Base-by-base conservation (phyloP, 805 yeast genomes). In the Monosporozyma servazzii region DNA sequence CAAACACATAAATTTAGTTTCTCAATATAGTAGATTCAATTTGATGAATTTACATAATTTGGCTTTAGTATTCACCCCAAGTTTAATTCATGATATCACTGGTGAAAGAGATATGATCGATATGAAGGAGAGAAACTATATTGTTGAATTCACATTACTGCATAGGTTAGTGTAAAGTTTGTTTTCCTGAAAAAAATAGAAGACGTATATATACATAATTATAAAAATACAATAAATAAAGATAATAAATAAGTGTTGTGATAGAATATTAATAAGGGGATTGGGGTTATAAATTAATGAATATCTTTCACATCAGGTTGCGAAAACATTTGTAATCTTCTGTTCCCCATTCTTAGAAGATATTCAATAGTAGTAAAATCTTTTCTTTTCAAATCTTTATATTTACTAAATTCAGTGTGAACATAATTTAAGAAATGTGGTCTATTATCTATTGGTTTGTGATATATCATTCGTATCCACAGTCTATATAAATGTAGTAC, bases 11-110 rank as follows among this genome's bases (percentile, higher is more conserved):
- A 68, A 74, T 45, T 68, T 71, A 51, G 83, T 93, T 31, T 78
- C 80, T 40, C 65, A 71, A 27, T 73, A 75, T 63, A 73, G 79
- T 45, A 67, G 66, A 11, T 63, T 68, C 44, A 93, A 90, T 64
- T 76, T 90, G 65, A 93, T 93, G 99, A 86, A 78, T 42, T 73
- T 78, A 58, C 82, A 82, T 66, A 89, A 93, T 61, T 69, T 93
- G 49, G 83, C 96, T 0, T 88, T 93, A 44, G 96, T 91, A 7
- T 93, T 93, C 74, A 96, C 96, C 1, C 98, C 99, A 3, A 88
- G 96, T 7, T 70, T 93, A 44, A 84, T 89, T 0, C 76, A 96
- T 47, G 96, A 88, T 60, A 71, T 75, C 53, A 76, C 81, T 41
- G 90, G 95, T 7, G 88, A 85, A 56, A 77, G 83, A 50, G 99